phyloP scores from a whole-genome alignment of 1,284 basidiomycete genomes.

The Pseudozyma thailandica region DNA sequence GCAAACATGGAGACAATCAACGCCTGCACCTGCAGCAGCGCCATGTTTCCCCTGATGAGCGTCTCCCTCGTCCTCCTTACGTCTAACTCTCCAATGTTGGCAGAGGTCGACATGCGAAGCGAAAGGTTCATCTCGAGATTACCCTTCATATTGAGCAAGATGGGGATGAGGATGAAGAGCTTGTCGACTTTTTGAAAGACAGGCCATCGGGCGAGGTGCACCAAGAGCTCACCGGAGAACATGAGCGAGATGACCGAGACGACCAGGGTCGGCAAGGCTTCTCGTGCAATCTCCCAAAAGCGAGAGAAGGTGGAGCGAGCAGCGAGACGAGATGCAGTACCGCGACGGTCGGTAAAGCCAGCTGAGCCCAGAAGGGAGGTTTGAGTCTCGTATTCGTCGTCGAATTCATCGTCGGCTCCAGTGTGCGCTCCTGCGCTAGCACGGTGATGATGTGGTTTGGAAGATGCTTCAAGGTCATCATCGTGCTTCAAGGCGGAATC shows the following conservation, averaged over 20 bases:
- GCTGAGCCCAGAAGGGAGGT: slow-evolving; percentile 37
- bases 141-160: slow-evolving; percentile 93
- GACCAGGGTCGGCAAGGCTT: slow-evolving; percentile 70
- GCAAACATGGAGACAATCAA: slow-evolving; percentile 88
- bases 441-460: slow-evolving; percentile 7
- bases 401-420: slow-evolving; percentile 10
- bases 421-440: neutral
- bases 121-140: slow-evolving; percentile 91
- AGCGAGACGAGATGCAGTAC: slow-evolving; percentile 36
- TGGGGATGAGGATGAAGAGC: slow-evolving; percentile 94
- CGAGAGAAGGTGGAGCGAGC: slow-evolving; percentile 33
- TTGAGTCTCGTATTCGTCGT: slow-evolving; percentile 41
- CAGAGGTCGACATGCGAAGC: slow-evolving; percentile 71
- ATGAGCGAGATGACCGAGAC: slow-evolving; percentile 72
- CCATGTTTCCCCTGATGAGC: slow-evolving; percentile 84
- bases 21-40: slow-evolving; percentile 91
- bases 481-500: slow-evolving; percentile 11
- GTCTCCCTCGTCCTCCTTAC: slow-evolving; percentile 75
- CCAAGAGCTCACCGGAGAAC: slow-evolving; percentile 87
- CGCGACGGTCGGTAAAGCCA: slow-evolving; percentile 46
- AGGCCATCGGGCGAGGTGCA: slow-evolving; percentile 84
- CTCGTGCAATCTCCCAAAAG: slow-evolving; percentile 57
- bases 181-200: slow-evolving; percentile 89
- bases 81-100: slow-evolving; percentile 87
- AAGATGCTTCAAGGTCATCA: slow-evolving; percentile 19